Evolutionary conservation across 495 filamentous ascomycete genomes (phyloP).

Genomic region (Amorphotheca resinae): DNA sequence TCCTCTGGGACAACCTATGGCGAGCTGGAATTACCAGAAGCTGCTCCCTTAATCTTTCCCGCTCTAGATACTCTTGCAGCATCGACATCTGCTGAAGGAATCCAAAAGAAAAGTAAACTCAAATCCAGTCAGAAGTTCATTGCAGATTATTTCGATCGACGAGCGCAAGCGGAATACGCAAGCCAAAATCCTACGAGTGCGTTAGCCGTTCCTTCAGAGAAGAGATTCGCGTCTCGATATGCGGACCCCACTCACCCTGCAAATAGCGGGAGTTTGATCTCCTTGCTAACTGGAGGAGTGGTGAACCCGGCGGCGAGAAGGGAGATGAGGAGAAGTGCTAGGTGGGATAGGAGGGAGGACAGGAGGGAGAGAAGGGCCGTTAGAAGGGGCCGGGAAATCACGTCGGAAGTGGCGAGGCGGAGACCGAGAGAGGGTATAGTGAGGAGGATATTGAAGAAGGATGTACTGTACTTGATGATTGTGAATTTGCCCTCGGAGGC

Average conservation of each 20-base stretch:
- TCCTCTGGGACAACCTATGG: constrained; percentile 35
- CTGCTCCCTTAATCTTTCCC: constrained; percentile 35
- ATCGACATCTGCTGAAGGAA: constrained; percentile 18
- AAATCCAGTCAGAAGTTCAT: constrained; percentile 34
- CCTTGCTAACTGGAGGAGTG: constrained; percentile 33
- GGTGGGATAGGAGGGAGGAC: constrained; percentile 1
- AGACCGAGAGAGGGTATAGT: constrained; percentile 11
- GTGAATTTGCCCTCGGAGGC: constrained; percentile 38
- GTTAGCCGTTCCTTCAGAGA: neutral
- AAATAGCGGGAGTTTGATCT: constrained; percentile 27
- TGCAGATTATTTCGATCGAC: constrained; percentile 37
- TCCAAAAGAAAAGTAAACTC: constrained; percentile 22
- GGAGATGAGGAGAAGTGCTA: constrained; percentile 2
- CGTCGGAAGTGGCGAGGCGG: neutral
- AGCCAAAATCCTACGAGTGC: constrained; percentile 25
- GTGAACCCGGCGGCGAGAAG: constrained; percentile 16
- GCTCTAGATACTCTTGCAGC: constrained; percentile 23
- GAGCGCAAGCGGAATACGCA: constrained; percentile 36
- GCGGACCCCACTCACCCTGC: constrained; percentile 42
- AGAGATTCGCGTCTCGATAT: constrained; percentile 18
- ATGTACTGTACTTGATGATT: constrained; percentile 39
- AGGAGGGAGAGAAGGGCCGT: constrained; percentile 1
- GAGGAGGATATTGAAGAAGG: constrained; percentile 23
- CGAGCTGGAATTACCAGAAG: constrained; percentile 34
- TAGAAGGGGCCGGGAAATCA: constrained; percentile 5